Evolutionary conservation across 805 yeast species (phyloP), one percentile per base, ranked within the genome.

Genomic region (Ascoidea tarda): DNA sequence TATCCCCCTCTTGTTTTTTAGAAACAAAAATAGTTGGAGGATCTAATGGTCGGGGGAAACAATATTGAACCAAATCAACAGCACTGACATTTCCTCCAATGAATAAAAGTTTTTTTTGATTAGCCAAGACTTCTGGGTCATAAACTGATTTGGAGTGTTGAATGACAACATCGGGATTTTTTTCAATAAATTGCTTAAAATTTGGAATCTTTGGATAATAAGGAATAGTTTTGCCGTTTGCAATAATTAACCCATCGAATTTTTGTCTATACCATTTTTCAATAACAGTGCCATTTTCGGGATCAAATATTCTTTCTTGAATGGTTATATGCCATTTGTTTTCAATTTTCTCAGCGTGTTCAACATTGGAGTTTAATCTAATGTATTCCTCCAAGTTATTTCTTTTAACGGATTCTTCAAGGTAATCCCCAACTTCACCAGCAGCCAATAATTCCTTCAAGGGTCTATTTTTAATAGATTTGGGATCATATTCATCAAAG

Each of bases 1-100:
- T 70, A 58, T 85, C 90, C 8, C 70, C 68, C 28, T 75, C 81
- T 83, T 90, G 81, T 57, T 81, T 79, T 52, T 96, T 72, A 46
- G 86, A 78, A 53, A 88, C 70, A 53, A 84, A 84, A 52, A 84
- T 74, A 6, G 47, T 6, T n/a, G n/a, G n/a, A n/a, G n/a, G n/a
- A 16, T 33, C 10, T 33, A 33, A 33, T 6, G 62, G 65, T 49
- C 56, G 59, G 38, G 73, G 63, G 33, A 64, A 51, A 14, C 68
- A 58, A 54, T 74, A 74, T 58, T 74, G 78, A 10, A 72, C 59
- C 5, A 76, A 63, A 57, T 73, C 75, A 16, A 67, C 67, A 1
- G 76, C 72, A 47, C 75, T 69, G 51, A 74, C 67, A 31, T 69
- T 65, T 49, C 73, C 71, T 0, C 79, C 79, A 28, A 74, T 62